Evolutionary conservation across 169 alveolate species (phyloP), one percentile per base, ranked within the genome.

Genomic region (Besnoitia besnoiti): DNA sequence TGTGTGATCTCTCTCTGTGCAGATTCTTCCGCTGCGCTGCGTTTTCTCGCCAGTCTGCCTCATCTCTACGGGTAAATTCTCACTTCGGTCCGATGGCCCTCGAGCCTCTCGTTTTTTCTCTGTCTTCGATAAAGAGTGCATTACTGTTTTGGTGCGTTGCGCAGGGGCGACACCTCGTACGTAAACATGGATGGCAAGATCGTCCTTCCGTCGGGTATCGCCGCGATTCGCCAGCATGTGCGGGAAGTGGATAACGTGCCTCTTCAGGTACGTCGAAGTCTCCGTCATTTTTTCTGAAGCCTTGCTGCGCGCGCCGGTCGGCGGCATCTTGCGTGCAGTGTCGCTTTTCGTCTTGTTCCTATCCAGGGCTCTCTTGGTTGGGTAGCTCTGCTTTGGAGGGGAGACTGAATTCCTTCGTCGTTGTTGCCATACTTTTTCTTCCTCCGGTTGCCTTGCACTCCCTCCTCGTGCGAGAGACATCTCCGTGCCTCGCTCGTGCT

Each of bases 151-250:
- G 40, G 8, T 61, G 77, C 77, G 12, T 10, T 8, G 30, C 62
- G 10, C 80, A 67, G 80, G 42, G 80, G 44, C 12, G 80, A 67
- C 80, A 35, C 77, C 5, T 61, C 46, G 14, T 67, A 35, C 80
- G 80, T 67, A 46, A 94, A 94, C 77, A 82, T 90, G 80, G 95
- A 93, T 35, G 95, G 94, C 19, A 93, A 95, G 59, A 94, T 93
- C 39, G 95, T 95, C 67, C 90, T 95, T 51, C 96, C 96, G 3
- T 91, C 95, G 42, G 96, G 96, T 35, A 95, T 95, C 46, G 79
- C 92, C 27, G 90, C 91, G 55, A 95, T 95, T 19, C 94, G 94
- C 61, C 85, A 92, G 30, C 96, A 95, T 75, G 90, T 93, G 50
- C 42, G 82, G 75, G 95, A 93, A 46, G 42, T 19, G 37, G 85